Base-by-base conservation (phyloP, 768 basidiomycete species). In the Tylopilus balloui region DNA sequence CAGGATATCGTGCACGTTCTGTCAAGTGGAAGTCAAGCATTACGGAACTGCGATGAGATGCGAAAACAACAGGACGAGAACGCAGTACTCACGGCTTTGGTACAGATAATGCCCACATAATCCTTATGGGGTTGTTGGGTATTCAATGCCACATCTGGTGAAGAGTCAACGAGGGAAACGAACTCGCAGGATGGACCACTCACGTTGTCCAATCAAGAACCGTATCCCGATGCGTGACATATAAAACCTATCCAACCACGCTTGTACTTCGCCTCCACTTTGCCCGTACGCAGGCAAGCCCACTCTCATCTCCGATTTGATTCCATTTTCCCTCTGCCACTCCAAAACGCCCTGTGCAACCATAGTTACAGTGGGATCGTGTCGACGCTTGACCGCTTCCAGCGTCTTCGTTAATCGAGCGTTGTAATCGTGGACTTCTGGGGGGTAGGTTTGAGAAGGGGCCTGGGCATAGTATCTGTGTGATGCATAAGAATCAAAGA, bases 201-300 rank as follows among this genome's bases (percentile, higher is more conserved):
- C 52, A 93, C 92, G 93, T 69, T 96, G 93, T 20, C 93, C 95
- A 45, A 98, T 96, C 52, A 99, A 70, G 61, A 97, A 97, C 1
- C 95, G 88, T 54, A 99, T 96, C 2, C 91, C 91, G 42, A 93
- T 94, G 21, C 96, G 84, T 23, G 83, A 86, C 81, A 99, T 83
- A 67, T 99, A 97, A 70, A 98, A 99, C 28, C 96, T 78, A 67
- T 98, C 95, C 53, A 99, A 71, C 90, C 93, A 98, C n/a, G 84
- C 82, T 65, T 97, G 94, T 43, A 99, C 88, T 60, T 93, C 90
- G 29, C 86, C 73, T 8, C 88, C 88, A 44, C 92, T 88, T 43
- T 82, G 76, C 29, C 75, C 78, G n/a, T 84, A 55, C 5, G 47
- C 52, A 21, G 51, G 38, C 32, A 60, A 19, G 0, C 61, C 62